Evolutionary conservation across 2,329 filamentous ascomycete species (phyloP).

Genomic region (Colletotrichum sp.): DNA sequence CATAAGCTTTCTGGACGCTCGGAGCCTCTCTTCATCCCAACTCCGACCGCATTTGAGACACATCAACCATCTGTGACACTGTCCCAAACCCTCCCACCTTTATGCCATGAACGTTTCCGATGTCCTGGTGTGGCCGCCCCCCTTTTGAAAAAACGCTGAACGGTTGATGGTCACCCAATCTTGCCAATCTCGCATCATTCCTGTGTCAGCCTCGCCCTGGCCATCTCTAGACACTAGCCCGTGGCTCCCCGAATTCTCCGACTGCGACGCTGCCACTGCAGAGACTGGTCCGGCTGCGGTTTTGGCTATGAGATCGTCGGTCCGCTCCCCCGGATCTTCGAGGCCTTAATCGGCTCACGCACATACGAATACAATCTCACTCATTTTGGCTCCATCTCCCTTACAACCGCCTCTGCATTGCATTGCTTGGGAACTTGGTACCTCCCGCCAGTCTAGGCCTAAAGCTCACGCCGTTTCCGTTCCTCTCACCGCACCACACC

Average conservation of each 20-base stretch:
- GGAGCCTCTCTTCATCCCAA: slow-evolving; percentile 17
- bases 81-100: slow-evolving; percentile 14
- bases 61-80: slow-evolving; percentile 17
- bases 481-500: not conserved
- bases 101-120: slow-evolving; percentile 13
- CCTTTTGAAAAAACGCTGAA: not conserved
- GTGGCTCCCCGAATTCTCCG: slow-evolving; percentile 12
- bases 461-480: not conserved
- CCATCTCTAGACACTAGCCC: not conserved
- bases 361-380: not conserved
- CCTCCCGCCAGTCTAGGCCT: not conserved
- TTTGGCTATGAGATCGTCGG: slow-evolving; percentile 16
- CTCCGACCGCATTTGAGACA: slow-evolving; percentile 18
- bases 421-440: not conserved
- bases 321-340: slow-evolving; percentile 15
- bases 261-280: slow-evolving; percentile 5
- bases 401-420: not conserved
- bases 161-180: not conserved
- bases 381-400: not conserved
- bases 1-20: slow-evolving; percentile 15
- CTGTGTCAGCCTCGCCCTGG: slow-evolving; percentile 7
- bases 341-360: not conserved
- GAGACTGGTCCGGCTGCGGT: not conserved
- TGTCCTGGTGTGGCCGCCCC: not conserved
- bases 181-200: slow-evolving; percentile 12